Percentiles rank a stretch among this genome's conserved stretches.
Evolutionary conservation across 495 filamentous ascomycete genomes (phyloP).

Genomic region (Aspergillus kassunensis): DNA sequence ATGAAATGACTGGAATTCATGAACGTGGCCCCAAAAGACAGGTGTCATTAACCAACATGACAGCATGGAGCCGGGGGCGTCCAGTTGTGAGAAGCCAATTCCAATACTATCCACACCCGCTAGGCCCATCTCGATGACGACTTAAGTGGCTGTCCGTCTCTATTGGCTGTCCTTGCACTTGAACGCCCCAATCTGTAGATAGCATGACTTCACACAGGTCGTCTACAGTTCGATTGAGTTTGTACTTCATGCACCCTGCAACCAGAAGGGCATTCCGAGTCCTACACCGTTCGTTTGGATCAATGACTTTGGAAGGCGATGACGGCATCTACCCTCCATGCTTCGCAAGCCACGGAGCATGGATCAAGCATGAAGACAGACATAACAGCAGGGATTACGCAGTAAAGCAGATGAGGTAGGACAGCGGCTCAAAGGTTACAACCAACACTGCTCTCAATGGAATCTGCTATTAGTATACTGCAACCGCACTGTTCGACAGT

Average conservation of each 20-base stretch:
- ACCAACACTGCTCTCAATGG: not conserved
- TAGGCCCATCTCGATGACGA: too few species aligned
- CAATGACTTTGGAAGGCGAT: too few species aligned
- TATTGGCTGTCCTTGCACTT: too few species aligned
- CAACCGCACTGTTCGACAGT: not conserved
- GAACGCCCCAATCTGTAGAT: too few species aligned
- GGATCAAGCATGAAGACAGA: not conserved
- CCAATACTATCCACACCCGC: too few species aligned
- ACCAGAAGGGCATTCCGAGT: too few species aligned
- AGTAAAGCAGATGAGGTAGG: not conserved
- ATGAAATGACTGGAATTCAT: not conserved
- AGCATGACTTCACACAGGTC: too few species aligned
- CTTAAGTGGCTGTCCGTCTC: too few species aligned
- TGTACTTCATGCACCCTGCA: too few species aligned
- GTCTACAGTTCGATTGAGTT: too few species aligned
- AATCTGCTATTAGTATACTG: not conserved
- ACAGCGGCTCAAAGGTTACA: not conserved
- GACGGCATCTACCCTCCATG: not conserved
- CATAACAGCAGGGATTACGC: too few species aligned
- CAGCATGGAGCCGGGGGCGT: not conserved
- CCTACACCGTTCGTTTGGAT: too few species aligned
- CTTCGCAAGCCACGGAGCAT: not conserved
- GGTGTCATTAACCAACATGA: not conserved
- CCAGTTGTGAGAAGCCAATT: conserved; percentile 5
- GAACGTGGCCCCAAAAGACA: conserved; percentile 11